Conservation (phyloP, 768 basidiomycete species). For the Boletus vinaceobasis region DNA sequence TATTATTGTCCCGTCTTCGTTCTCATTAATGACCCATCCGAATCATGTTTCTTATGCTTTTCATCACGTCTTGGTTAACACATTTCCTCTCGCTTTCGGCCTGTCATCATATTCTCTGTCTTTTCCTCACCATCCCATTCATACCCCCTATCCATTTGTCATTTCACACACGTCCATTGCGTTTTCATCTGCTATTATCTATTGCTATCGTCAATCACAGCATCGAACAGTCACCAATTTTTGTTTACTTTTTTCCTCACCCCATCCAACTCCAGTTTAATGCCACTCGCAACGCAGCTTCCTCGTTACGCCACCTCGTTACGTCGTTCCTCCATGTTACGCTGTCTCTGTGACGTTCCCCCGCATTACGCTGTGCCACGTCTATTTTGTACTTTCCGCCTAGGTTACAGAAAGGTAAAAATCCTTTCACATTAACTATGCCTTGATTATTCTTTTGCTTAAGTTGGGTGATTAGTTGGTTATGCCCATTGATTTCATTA, state of each 20-base stretch:
- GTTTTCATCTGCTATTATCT: constrained; percentile 32
- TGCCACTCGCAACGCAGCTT: constrained; percentile 16
- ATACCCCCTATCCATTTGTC: constrained; percentile 8
- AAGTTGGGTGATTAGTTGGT: constrained; percentile 16
- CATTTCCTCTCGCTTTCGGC: constrained; percentile 12
- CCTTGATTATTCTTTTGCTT: neutral
- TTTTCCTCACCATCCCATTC: constrained; percentile 9
- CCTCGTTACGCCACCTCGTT: neutral
- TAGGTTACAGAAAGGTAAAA: neutral
- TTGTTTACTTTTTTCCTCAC: neutral
- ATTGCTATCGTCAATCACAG: constrained; percentile 29
- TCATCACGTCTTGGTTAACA: constrained; percentile 1
- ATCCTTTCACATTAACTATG: constrained; percentile 2
- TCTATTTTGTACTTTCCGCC: constrained; percentile 2
- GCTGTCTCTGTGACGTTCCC: constrained; percentile 16
- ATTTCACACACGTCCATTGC: constrained; percentile 28
- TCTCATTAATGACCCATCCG: constrained; percentile 19
- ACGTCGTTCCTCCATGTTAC: constrained; percentile 6
- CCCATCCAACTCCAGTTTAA: constrained; percentile 1
- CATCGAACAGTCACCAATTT: constrained; percentile 11
- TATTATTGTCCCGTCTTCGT: constrained; percentile 6
- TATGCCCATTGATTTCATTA: constrained; percentile 7
- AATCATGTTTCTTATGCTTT: constrained; percentile 17
- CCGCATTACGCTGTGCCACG: constrained; percentile 11
- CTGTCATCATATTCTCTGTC: constrained; percentile 26